Percentiles rank a stretch among this genome's conserved stretches.
phyloP scores from a whole-genome alignment of 164 flowering plant genomes.

The Pachysandra terminalis region DNA sequence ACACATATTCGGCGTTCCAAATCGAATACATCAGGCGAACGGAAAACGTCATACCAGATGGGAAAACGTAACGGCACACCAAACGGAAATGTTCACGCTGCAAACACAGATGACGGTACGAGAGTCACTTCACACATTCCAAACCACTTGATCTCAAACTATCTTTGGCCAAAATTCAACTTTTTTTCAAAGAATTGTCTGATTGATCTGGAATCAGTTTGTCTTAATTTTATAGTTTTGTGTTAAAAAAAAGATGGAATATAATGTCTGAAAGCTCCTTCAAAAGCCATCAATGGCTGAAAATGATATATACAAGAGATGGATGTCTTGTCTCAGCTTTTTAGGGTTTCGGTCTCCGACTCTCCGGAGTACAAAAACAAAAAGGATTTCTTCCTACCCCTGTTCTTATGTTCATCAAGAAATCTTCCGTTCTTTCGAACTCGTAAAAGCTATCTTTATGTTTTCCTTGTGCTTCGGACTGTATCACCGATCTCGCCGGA shows the following conservation, averaged over 20 bases:
- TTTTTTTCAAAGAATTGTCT: too few species aligned
- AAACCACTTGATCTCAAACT: too few species aligned
- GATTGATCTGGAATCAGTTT: neutral
- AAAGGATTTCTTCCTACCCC: too few species aligned
- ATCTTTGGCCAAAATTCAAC: too few species aligned
- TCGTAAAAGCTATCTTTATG: too few species aligned
- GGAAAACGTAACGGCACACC: constrained; percentile 1
- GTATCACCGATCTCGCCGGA: constrained; percentile 1
- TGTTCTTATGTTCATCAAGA: too few species aligned
- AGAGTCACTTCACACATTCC: too few species aligned
- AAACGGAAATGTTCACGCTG: neutral
- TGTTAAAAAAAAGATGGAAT: neutral
- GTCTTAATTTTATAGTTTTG: neutral
- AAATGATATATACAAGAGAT: constrained; percentile 1
- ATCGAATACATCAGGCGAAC: neutral
- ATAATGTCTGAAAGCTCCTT: constrained; percentile 1
- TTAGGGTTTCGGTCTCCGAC: neutral
- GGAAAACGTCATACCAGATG: neutral
- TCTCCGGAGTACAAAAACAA: too few species aligned
- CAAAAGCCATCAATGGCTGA: constrained; percentile 6
- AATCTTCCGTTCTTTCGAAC: too few species aligned
- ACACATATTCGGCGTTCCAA: neutral
- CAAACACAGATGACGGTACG: neutral
- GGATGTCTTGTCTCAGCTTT: neutral
- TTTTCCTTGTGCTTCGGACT: neutral